Percentiles rank a stretch among this genome's conserved stretches.
Evolutionary conservation across 1,284 basidiomycete genomes (phyloP).

Genomic region (Wallemia hederae): DNA sequence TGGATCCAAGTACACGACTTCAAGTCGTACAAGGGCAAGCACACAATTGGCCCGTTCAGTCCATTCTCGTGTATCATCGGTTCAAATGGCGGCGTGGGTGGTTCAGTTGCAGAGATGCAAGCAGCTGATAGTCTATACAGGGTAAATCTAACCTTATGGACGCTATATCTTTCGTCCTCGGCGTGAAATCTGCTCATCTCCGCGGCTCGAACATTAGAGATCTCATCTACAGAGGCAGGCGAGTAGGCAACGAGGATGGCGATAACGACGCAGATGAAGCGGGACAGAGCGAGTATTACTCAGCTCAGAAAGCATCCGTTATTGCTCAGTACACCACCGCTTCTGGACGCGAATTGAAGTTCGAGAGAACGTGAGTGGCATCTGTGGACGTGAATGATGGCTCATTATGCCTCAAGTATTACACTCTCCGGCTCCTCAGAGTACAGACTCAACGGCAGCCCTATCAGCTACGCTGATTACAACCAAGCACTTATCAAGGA

Average conservation of each 20-base stretch:
- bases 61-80: conserved; percentile 89
- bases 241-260: conserved; percentile 27
- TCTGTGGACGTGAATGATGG: conserved; percentile 1
- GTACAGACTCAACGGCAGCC: conserved; percentile 50
- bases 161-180: conserved; percentile 94
- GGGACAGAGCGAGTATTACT: conserved; percentile 42
- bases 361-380: conserved; percentile 53
- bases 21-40: conserved; percentile 72
- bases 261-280: conserved; percentile 13
- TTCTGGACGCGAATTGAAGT: conserved; percentile 51
- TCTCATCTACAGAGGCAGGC: conserved; percentile 69
- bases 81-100: conserved; percentile 57
- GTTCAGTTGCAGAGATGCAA: neutral
- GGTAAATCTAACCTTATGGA: conserved; percentile 99
- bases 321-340: conserved; percentile 62
- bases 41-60: conserved; percentile 64
- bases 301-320: conserved; percentile 64
- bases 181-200: conserved; percentile 75
- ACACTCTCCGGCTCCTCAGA: conserved; percentile 57
- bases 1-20: conserved; percentile 65
- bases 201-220: conserved; percentile 80
- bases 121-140: neutral
- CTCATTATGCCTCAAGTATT: conserved; percentile 30
- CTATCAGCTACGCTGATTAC: conserved; percentile 56
- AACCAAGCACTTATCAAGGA: conserved; percentile 55